Conservation (phyloP, 768 basidiomycete genomes). For the Dendrothele bispora region DNA sequence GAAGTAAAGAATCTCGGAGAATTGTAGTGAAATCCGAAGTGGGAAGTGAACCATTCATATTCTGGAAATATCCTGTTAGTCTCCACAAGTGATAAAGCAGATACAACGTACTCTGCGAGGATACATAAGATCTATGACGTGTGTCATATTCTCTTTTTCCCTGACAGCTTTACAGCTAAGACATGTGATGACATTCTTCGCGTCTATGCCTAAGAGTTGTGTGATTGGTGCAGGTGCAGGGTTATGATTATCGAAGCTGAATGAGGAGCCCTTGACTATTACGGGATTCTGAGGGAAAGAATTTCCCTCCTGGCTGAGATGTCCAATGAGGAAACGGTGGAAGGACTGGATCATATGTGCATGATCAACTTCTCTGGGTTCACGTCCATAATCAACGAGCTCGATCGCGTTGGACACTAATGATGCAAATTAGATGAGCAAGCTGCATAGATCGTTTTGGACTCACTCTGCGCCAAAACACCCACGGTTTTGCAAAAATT, state of each 20-base stretch:
- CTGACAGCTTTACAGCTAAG: conserved; percentile 67
- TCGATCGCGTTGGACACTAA: conserved; percentile 78
- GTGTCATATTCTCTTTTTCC: conserved; percentile 77
- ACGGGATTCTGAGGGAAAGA: conserved; percentile 51
- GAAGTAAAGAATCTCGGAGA: conserved; percentile 72
- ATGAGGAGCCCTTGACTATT: conserved; percentile 37
- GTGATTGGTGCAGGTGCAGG: conserved; percentile 72
- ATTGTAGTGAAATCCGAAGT: conserved; percentile 63
- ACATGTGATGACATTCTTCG: conserved; percentile 76
- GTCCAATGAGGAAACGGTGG: conserved; percentile 91
- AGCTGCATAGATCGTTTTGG: neutral
- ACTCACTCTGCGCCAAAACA: conserved; percentile 79
- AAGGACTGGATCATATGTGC: conserved; percentile 91
- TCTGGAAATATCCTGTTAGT: conserved; percentile 20
- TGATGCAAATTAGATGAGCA: neutral
- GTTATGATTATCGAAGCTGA: conserved; percentile 11
- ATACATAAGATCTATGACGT: conserved; percentile 85
- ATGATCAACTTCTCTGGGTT: conserved; percentile 73
- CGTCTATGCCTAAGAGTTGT: conserved; percentile 81
- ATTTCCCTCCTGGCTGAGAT: conserved; percentile 75
- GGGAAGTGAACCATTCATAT: conserved; percentile 33
- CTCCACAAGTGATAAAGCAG: conserved; percentile 1
- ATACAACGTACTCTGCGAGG: conserved; percentile 66
- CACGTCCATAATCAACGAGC: conserved; percentile 84
- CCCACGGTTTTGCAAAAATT: conserved; percentile 97